These are phyloP conservation scores for Alternaria alternata DNA, from an alignment of 2,329 filamentous ascomycete genomes.

Conservation along the genomic window DNA sequence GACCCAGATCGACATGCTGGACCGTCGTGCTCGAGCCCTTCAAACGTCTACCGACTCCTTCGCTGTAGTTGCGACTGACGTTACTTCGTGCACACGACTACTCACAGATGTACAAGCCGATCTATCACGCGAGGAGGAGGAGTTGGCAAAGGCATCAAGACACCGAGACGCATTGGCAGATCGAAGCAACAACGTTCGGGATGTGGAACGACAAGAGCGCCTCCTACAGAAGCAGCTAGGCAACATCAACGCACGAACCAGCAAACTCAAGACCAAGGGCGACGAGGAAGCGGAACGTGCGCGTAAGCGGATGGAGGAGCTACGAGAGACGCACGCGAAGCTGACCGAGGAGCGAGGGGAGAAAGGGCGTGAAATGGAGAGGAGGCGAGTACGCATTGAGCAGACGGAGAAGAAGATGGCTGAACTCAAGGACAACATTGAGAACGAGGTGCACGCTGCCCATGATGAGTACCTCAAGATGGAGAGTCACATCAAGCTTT, in stretches of 20 bases:
- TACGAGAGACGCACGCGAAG: slow-evolving; percentile 79
- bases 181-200: slow-evolving; percentile 85
- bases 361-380: slow-evolving; percentile 91
- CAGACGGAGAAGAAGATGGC: slow-evolving; percentile 99
- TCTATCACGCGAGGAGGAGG: slow-evolving; percentile 88
- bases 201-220: slow-evolving; percentile 88
- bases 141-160: slow-evolving; percentile 77
- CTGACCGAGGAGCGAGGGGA: slow-evolving; percentile 85
- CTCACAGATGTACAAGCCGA: slow-evolving; percentile 88
- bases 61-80: slow-evolving; percentile 80
- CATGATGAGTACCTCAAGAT: slow-evolving; percentile 97
- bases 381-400: slow-evolving; percentile 90
- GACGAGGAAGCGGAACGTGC: slow-evolving; percentile 82
- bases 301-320: slow-evolving; percentile 87
- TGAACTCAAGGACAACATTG: slow-evolving; percentile 96
- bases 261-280: slow-evolving; percentile 81
- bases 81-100: slow-evolving; percentile 86
- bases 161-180: slow-evolving; percentile 90
- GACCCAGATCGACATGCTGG: slow-evolving; percentile 83
- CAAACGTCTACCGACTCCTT: slow-evolving; percentile 95
- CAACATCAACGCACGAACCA: slow-evolving; percentile 87
- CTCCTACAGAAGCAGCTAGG: slow-evolving; percentile 83
- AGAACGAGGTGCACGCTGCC: slow-evolving; percentile 88
- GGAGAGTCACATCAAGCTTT: slow-evolving; percentile 95
- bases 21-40: slow-evolving; percentile 84